Evolutionary conservation across 805 yeast genomes (phyloP).

Genomic region (Myxozyma melibiosi): DNA sequence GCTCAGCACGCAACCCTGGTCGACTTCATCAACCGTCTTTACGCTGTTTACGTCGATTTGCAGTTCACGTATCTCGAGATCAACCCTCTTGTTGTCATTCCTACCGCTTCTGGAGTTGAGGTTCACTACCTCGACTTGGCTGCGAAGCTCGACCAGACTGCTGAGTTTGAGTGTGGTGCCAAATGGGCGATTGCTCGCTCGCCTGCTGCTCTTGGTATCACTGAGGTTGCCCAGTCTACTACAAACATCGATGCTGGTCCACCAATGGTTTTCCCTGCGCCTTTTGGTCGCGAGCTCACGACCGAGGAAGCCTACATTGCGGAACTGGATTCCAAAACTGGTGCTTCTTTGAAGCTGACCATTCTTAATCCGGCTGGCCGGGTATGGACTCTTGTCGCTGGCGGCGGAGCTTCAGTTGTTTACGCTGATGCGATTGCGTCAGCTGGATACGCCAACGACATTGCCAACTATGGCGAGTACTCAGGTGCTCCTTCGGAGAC

Average conservation of each 20-base stretch:
- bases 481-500: constrained; percentile 53
- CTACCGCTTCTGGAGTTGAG: constrained; percentile 44
- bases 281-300: constrained; percentile 50
- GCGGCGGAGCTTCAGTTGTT: constrained; percentile 53
- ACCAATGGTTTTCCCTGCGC: constrained; percentile 54
- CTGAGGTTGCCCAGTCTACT: constrained; percentile 31
- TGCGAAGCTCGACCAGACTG: constrained; percentile 53
- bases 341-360: constrained; percentile 51
- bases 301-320: constrained; percentile 52
- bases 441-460: constrained; percentile 49
- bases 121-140: constrained; percentile 53
- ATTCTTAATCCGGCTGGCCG: constrained; percentile 49
- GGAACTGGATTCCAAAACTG: constrained; percentile 52
- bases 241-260: constrained; percentile 50
- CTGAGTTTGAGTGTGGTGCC: constrained; percentile 53
- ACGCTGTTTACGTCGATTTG: constrained; percentile 51
- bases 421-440: constrained; percentile 53
- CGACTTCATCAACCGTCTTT: constrained; percentile 51
- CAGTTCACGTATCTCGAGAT: constrained; percentile 53
- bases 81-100: constrained; percentile 51
- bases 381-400: constrained; percentile 53
- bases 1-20: constrained; percentile 47
- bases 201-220: constrained; percentile 46
- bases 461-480: constrained; percentile 53
- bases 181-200: constrained; percentile 53